These are phyloP conservation scores for Tricholoma furcatifolium DNA, from an alignment of 768 basidiomycete species.

Conservation along the genomic window DNA sequence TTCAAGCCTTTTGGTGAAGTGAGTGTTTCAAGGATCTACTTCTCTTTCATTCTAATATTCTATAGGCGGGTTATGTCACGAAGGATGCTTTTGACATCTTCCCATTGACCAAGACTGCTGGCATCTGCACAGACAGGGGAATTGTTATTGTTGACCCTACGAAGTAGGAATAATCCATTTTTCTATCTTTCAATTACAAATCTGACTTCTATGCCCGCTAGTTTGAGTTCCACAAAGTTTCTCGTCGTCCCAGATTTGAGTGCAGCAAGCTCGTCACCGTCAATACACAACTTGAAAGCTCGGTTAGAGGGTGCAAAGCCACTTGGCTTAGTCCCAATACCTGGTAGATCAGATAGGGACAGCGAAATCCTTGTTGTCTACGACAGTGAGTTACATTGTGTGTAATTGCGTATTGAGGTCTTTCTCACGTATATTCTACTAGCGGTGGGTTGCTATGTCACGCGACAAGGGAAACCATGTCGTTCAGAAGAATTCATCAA, in stretches of 20 bases:
- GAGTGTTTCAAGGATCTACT: slow-evolving; percentile 17
- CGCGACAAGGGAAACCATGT: slow-evolving; percentile 63
- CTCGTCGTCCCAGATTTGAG: slow-evolving; percentile 61
- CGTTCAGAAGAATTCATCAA: slow-evolving; percentile 65
- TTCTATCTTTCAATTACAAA: not conserved
- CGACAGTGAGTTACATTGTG: slow-evolving; percentile 50
- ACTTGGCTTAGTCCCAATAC: slow-evolving; percentile 59
- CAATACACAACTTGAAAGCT: slow-evolving; percentile 53
- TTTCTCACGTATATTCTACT: slow-evolving; percentile 4
- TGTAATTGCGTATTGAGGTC: not conserved
- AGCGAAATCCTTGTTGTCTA: slow-evolving; percentile 69
- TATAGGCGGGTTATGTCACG: slow-evolving; percentile 66
- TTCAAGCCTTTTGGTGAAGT: slow-evolving; percentile 73
- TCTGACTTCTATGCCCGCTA: slow-evolving; percentile 15
- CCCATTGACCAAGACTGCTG: slow-evolving; percentile 59
- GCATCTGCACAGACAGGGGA: slow-evolving; percentile 62
- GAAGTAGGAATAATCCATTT: slow-evolving; percentile 44
- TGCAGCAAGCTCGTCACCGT: slow-evolving; percentile 34
- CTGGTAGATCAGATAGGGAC: slow-evolving; percentile 30
- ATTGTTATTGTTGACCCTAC: slow-evolving; percentile 67
- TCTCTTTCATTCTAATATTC: not conserved
- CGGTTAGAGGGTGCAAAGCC: slow-evolving; percentile 58
- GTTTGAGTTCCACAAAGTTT: slow-evolving; percentile 39
- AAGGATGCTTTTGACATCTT: slow-evolving; percentile 66
- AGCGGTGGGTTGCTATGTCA: slow-evolving; percentile 80